phyloP scores from a whole-genome alignment of 78 protist species.

The Dictyostelium capitatum region DNA sequence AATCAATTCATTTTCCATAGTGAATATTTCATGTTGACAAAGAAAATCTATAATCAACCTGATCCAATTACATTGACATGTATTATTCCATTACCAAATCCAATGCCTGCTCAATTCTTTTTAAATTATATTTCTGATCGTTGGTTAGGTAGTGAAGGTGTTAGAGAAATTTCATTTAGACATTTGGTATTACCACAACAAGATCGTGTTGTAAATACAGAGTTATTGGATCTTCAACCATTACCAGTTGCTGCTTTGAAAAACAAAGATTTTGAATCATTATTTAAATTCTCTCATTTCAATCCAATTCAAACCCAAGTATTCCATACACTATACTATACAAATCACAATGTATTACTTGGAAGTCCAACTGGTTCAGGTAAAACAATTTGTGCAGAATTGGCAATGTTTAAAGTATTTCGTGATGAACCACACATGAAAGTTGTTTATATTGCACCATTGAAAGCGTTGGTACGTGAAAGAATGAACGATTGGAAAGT shows the following conservation, averaged over 20 bases:
- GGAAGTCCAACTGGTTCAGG: slow-evolving; percentile 99
- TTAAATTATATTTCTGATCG: slow-evolving; percentile 93
- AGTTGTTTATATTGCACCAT: slow-evolving; percentile 99
- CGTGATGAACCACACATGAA: slow-evolving; percentile 81
- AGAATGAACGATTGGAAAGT: slow-evolving; percentile 97
- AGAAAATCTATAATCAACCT: slow-evolving; percentile 30
- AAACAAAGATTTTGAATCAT: slow-evolving; percentile 78
- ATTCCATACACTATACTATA: slow-evolving; percentile 96
- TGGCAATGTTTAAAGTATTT: slow-evolving; percentile 94
- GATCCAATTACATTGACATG: slow-evolving; percentile 82
- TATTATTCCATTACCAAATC: slow-evolving; percentile 95
- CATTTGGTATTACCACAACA: slow-evolving; percentile 93
- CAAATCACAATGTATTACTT: slow-evolving; percentile 96
- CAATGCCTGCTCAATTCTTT: slow-evolving; percentile 95
- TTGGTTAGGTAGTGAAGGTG: slow-evolving; percentile 95
- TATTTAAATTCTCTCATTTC: slow-evolving; percentile 94
- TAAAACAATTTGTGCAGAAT: slow-evolving; percentile 99
- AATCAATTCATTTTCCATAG: slow-evolving; percentile 92
- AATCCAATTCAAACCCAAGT: slow-evolving; percentile 99
- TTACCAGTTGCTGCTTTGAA: slow-evolving; percentile 91
- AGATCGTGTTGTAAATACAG: slow-evolving; percentile 94
- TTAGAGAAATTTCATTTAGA: slow-evolving; percentile 85
- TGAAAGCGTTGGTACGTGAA: slow-evolving; percentile 99
- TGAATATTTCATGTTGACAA: slow-evolving; percentile 88
- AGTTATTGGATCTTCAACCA: slow-evolving; percentile 96